Percentiles rank a stretch among this genome's conserved stretches.
phyloP scores from a whole-genome alignment of 306 rosid species.

The Clitoria ternatea region DNA sequence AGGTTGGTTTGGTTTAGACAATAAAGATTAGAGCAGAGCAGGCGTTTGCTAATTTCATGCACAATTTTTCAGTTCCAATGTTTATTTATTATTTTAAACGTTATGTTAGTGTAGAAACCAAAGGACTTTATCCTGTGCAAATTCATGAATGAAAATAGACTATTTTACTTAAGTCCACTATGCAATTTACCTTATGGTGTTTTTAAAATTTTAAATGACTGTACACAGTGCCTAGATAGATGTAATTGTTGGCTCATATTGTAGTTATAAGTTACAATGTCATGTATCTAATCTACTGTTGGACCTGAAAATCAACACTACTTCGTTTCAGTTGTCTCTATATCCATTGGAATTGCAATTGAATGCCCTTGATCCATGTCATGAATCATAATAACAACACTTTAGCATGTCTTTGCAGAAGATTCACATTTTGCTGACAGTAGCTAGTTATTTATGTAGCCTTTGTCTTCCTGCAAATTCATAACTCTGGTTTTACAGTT shows the following conservation, averaged over 20 bases:
- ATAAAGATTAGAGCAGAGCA: neutral
- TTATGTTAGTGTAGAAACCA: constrained; percentile 8
- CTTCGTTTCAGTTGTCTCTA: neutral
- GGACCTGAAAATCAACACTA: neutral
- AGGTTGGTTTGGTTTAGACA: constrained; percentile 49
- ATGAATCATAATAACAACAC: neutral
- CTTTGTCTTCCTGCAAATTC: neutral
- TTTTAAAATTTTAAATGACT: too few species aligned
- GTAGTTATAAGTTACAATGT: neutral
- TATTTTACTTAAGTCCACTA: too few species aligned
- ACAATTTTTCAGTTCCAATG: neutral
- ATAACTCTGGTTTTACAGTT: neutral
- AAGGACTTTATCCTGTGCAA: too few species aligned
- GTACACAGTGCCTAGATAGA: too few species aligned
- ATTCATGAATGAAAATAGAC: too few species aligned
- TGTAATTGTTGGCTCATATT: neutral
- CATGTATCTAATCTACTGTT: neutral
- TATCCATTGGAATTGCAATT: neutral
- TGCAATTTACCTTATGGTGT: too few species aligned
- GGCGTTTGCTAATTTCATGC: neutral
- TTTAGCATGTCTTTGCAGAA: neutral
- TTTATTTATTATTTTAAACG: neutral
- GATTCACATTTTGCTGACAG: neutral
- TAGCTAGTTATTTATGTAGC: neutral
- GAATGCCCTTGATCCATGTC: neutral